Evolutionary conservation across 148 eudicot genomes (phyloP).

Genomic region (Amaranthus palmeri): DNA sequence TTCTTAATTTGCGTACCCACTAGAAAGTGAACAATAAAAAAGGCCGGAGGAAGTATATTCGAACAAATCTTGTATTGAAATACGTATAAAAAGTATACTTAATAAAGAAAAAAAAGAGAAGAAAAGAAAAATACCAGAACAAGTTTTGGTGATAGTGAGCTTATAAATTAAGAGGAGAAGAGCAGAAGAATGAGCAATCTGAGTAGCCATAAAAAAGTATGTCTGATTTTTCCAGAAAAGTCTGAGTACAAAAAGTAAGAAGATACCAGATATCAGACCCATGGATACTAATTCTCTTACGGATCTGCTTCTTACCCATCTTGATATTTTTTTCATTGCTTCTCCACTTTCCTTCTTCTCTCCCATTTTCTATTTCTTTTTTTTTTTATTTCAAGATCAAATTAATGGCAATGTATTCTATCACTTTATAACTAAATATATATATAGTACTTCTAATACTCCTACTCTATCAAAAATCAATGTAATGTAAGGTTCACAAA

Average conservation of each 20-base stretch:
- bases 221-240: conserved; percentile 27
- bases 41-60: too few relatives aligned
- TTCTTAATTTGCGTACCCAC: too few relatives aligned
- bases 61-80: too few relatives aligned
- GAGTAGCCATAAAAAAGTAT: conserved; percentile 54
- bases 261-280: conserved; percentile 28
- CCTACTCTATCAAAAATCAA: too few relatives aligned
- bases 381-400: too few relatives aligned
- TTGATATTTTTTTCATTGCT: conserved; percentile 39
- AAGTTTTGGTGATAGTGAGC: conserved; percentile 59
- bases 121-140: conserved; percentile 42
- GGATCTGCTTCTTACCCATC: conserved; percentile 54
- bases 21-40: too few relatives aligned
- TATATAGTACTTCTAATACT: too few relatives aligned
- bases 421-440: too few relatives aligned
- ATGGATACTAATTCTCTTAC: conserved; percentile 44
- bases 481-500: too few relatives aligned
- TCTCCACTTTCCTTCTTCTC: conserved; percentile 34
- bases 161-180: conserved; percentile 59
- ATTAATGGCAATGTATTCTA: too few relatives aligned
- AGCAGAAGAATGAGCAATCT: conserved; percentile 54
- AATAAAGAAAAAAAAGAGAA: background rate
- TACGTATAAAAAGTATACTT: too few relatives aligned
- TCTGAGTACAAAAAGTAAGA: conserved; percentile 38
- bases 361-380: conserved; percentile 37